Base-by-base conservation (phyloP, 176 grass and related monocot species). In the Eremochloa ophiuroides region DNA sequence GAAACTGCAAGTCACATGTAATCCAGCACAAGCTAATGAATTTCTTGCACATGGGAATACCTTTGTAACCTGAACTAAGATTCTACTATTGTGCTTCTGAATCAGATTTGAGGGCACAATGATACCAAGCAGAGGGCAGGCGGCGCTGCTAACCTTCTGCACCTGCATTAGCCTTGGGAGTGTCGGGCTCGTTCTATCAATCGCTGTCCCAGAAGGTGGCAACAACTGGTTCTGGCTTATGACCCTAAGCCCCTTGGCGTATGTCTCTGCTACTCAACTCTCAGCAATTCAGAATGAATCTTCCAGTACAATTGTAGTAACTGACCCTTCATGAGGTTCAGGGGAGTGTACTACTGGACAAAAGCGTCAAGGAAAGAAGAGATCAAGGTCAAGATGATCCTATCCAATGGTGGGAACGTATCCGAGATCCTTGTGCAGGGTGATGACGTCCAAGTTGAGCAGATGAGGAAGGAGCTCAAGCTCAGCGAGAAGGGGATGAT, bases 181-280 rank as follows among this genome's bases (percentile, higher is more conserved):
- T 28, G 90, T 98, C 2, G 95, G 90, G 1, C 88, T 98, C 3
- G 95, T 98, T 39, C 88, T 98, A 43, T 98, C 95, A 4, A 95
- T 98, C 10, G 92, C 95, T 15, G 84, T 98, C 46, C 95, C 95
- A 20, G 92, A 93, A 46, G 95, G 95, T 42, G 95, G 92, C 38
- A 98, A 94, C 75, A 98, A 89, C 79, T 98, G 95, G 95, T 98
- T 98, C 74, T 98, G 92, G 92, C 92, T 98, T 27, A 98, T 92
- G 75, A 83, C 87, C 68, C 78, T 95, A 53, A 95, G 95, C 66
- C 95, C 95, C 51, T 89, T 95, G 44, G 92, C 95, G 95, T 98
- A 93, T 33, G 90, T 89, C 65, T 29, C 56, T 62, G 55, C 26
- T 70, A 77, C 69, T 84, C 39, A 60, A 53, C 31, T 73, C 78